Percentiles rank a stretch among this genome's conserved stretches.
phyloP scores from a whole-genome alignment of 805 yeast species.

The Kodamaea fukazawae region DNA sequence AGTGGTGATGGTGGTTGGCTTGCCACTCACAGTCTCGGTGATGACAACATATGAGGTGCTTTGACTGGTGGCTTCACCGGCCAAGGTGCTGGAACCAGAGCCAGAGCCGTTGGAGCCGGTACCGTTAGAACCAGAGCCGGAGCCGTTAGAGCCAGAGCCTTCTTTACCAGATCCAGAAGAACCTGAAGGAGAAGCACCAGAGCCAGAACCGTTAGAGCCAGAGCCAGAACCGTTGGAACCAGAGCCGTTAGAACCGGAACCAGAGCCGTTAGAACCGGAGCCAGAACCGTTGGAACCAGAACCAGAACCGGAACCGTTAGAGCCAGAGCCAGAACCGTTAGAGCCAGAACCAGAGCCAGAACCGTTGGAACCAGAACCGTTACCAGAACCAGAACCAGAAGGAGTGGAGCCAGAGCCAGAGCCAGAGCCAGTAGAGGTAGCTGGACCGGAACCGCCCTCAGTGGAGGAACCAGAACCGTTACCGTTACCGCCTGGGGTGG shows the following conservation, averaged over 20 bases:
- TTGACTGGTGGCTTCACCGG: not conserved
- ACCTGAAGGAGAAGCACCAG: conserved; percentile 1
- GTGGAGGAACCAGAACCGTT: conserved; percentile 1
- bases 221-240: not conserved
- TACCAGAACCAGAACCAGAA: not conserved
- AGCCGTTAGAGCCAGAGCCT: conserved; percentile 3
- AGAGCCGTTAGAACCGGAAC: not conserved
- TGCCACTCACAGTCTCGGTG: conserved; percentile 9
- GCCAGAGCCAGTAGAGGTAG: conserved; percentile 4
- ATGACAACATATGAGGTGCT: conserved; percentile 2
- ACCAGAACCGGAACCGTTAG: conserved; percentile 1
- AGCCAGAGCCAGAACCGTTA: conserved; percentile 1
- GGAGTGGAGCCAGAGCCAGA: not conserved
- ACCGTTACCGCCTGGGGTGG: not conserved
- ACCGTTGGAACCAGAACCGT: not conserved
- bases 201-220: not conserved
- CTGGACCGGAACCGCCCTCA: not conserved
- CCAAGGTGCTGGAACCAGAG: not conserved
- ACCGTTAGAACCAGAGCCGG: conserved; percentile 5
- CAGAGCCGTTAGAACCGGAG: not conserved
- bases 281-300: conserved; percentile 3
- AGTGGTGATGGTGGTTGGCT: conserved; percentile 7
- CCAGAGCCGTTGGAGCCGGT: conserved; percentile 4
- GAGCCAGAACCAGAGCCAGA: conserved; percentile 2
- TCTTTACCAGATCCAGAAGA: conserved; percentile 2